Evolutionary conservation across 2,329 filamentous ascomycete genomes (phyloP).

Genomic region (Nannizziopsis barbatae): DNA sequence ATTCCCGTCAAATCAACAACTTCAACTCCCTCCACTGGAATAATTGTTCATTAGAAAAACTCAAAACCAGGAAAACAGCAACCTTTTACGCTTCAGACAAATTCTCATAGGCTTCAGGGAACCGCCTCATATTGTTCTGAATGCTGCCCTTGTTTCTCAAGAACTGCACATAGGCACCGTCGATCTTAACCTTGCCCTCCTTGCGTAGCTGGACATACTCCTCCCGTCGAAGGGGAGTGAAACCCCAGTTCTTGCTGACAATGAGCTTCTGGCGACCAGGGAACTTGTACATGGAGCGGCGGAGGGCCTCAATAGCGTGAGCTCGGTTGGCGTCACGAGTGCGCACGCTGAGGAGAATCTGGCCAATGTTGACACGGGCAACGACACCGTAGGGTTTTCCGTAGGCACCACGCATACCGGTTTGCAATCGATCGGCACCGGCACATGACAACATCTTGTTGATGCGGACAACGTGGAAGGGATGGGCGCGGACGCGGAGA

Average conservation of each 20-base stretch:
- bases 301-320: slow-evolving; percentile 93
- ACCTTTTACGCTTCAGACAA: slow-evolving; percentile 34
- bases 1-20: slow-evolving; percentile 4
- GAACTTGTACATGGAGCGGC: slow-evolving; percentile 99
- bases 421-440: slow-evolving; percentile 99
- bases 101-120: slow-evolving; percentile 70
- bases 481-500: slow-evolving; percentile 73
- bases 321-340: slow-evolving; percentile 91
- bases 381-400: slow-evolving; percentile 98
- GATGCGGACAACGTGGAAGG: slow-evolving; percentile 99
- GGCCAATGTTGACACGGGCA: slow-evolving; percentile 99
- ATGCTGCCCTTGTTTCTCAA: slow-evolving; percentile 84
- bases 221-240: slow-evolving; percentile 94
- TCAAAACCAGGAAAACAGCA: not conserved
- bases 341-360: slow-evolving; percentile 95
- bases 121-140: slow-evolving; percentile 77
- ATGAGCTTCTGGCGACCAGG: slow-evolving; percentile 99
- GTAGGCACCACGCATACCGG: slow-evolving; percentile 99
- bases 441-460: slow-evolving; percentile 99
- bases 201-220: slow-evolving; percentile 96
- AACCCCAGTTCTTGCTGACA: slow-evolving; percentile 99
- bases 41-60: slow-evolving; percentile 4
- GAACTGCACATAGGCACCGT: slow-evolving; percentile 99
- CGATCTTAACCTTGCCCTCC: slow-evolving; percentile 84
- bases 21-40: not conserved